Percentiles rank a stretch among this genome's conserved stretches.
These are phyloP conservation scores for Macadamia tetraphylla DNA, from an alignment of 164 flowering plant species.

Conservation along the genomic window DNA sequence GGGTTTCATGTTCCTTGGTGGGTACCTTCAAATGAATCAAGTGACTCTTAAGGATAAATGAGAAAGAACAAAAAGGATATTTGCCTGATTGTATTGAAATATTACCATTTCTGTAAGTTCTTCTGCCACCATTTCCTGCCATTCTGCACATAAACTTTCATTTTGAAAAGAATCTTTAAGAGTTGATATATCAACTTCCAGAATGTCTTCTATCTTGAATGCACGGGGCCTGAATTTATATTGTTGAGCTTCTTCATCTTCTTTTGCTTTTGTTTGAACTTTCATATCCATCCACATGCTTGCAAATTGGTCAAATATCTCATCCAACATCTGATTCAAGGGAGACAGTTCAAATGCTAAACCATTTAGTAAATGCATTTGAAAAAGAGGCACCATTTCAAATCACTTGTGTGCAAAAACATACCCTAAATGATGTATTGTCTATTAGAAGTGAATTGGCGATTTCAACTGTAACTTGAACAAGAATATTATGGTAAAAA, in stretches of 20 bases:
- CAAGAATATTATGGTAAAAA: conserved; percentile 44
- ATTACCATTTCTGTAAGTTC: conserved; percentile 36
- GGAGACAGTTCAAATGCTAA: background rate
- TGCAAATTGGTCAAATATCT: conserved; percentile 53
- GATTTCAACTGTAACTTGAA: conserved; percentile 37
- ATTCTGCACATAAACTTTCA: conserved; percentile 49
- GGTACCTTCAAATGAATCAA: conserved; percentile 28
- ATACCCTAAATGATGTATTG: conserved; percentile 47
- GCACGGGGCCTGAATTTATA: conserved; percentile 73
- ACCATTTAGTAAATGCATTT: background rate
- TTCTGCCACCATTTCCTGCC: conserved; percentile 60
- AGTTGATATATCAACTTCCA: conserved; percentile 53
- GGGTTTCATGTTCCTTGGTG: conserved; percentile 27
- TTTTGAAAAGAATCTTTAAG: conserved; percentile 29
- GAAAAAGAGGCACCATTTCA: background rate
- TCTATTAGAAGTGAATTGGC: conserved; percentile 44
- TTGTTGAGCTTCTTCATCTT: conserved; percentile 39
- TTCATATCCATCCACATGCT: conserved; percentile 67
- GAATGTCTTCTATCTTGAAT: conserved; percentile 50
- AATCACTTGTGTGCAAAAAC: conserved; percentile 5
- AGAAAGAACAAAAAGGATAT: background rate
- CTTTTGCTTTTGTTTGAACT: conserved; percentile 37
- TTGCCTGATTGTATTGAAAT: background rate
- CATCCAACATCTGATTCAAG: conserved; percentile 46
- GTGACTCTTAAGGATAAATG: background rate